Evolutionary conservation across 768 basidiomycete species (phyloP), one percentile per base, ranked within the genome.

Genomic region (Suillus alpinus): DNA sequence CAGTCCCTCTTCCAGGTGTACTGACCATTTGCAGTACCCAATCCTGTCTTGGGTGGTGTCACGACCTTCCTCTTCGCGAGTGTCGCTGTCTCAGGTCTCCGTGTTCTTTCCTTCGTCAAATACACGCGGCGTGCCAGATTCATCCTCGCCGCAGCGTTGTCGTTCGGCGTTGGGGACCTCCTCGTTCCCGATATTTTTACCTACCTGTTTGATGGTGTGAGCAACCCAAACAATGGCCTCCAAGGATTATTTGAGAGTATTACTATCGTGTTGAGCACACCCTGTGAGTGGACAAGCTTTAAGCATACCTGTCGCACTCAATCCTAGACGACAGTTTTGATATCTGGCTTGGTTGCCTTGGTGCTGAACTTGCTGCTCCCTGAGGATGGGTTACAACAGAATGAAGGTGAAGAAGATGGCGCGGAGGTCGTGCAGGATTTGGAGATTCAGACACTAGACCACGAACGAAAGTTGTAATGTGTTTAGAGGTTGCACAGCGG

Each of bases 11-110:
- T 1, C 13, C 29, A 6, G 47, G 39, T 51, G 56, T 59, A 9
- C 8, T 39, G 1, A 34, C 32, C 46, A 14, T n/a, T 43, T 73
- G 9, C 60, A 82, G 81, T 95, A 61, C 93, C 91, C 1, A 86
- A 89, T 67, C 79, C 91, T 0, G 91, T 92, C 6, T 81, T 92
- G 0, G 92, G 92, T 2, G 91, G 91, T 4, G 90, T 92, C 3
- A 95, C 91, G 10, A 92, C 91, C 2, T 94, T 94, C 80, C 79
- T 93, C 12, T 94, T 94, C 68, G 87, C 89, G 0, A 86, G 80
- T 41, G 91, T 94, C 34, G 80, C 82, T 16, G 81, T 83, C 4
- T 89, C 87, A 0, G 91, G 92, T 37, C 53, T 89, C 32, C 83
- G 88, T 23, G 88, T 94, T 5, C 77, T 94, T 29, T 78, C 84